phyloP scores from a whole-genome alignment of 176 grass and related monocot genomes.

The Oryza officinalis region DNA sequence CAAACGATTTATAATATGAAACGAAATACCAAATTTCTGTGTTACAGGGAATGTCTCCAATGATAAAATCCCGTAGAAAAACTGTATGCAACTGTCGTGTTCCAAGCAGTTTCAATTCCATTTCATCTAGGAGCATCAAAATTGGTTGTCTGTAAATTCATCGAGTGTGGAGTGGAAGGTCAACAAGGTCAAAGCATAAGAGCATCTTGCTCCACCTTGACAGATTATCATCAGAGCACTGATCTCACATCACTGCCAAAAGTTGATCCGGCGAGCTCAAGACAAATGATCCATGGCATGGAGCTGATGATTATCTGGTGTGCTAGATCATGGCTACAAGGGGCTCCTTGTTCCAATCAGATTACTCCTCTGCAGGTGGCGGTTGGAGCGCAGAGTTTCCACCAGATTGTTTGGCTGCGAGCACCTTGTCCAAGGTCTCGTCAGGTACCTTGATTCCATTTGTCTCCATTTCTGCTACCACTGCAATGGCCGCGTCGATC shows the following conservation, averaged over 20 bases:
- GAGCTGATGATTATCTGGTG: background rate
- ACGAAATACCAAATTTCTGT: too few species aligned
- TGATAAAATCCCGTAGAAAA: too few species aligned
- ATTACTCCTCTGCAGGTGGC: constrained; percentile 20
- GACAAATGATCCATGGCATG: background rate
- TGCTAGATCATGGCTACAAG: background rate
- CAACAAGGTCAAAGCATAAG: background rate
- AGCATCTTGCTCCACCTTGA: background rate
- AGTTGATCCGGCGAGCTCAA: background rate
- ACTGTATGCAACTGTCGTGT: too few species aligned
- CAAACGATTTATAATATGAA: too few species aligned
- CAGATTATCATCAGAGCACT: background rate
- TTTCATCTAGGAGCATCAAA: background rate
- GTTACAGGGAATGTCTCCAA: too few species aligned
- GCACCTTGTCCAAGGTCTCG: constrained; percentile 88
- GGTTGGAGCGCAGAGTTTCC: constrained; percentile 50
- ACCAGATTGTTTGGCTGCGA: constrained; percentile 55
- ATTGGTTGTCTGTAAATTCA: constrained; percentile 2
- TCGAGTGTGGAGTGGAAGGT: background rate
- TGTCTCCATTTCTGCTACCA: constrained; percentile 87
- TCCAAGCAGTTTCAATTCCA: background rate
- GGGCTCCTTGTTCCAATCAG: background rate
- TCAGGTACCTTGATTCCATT: constrained; percentile 82
- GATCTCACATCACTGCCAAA: background rate
- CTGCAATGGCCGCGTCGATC: constrained; percentile 79